phyloP scores from a whole-genome alignment of 2,329 filamentous ascomycete species.

The Colletotrichum sp. region DNA sequence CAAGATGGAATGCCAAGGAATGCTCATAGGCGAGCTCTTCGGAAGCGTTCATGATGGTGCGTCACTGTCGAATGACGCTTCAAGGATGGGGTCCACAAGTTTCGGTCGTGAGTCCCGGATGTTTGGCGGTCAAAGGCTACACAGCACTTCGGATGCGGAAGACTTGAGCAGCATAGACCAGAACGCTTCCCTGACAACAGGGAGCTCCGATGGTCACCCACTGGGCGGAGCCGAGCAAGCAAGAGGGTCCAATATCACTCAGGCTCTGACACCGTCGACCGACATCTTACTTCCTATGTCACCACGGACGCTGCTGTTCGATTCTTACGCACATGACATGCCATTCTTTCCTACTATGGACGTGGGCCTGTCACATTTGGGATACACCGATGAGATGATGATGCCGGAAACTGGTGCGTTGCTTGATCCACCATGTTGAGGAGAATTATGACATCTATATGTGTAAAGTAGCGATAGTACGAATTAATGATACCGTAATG shows the following conservation, averaged over 20 bases:
- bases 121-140: neutral
- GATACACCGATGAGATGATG: slow-evolving; percentile 7
- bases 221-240: neutral
- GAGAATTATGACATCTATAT: neutral
- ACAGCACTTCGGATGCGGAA: neutral
- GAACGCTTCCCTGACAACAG: neutral
- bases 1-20: slow-evolving; percentile 27
- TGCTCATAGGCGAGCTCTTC: slow-evolving; percentile 28
- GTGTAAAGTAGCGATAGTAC: neutral
- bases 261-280: slow-evolving; percentile 7
- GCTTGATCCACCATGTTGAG: slow-evolving; percentile 6
- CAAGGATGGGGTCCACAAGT: neutral
- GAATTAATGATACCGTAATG: neutral
- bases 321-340: slow-evolving; percentile 24
- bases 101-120: neutral
- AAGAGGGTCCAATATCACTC: neutral
- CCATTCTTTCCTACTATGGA: slow-evolving; percentile 29
- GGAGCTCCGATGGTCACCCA: neutral
- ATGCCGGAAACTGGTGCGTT: neutral
- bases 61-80: neutral
- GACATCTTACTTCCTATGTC: slow-evolving; percentile 25
- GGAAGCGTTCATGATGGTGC: slow-evolving; percentile 25
- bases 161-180: neutral
- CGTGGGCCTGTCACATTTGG: slow-evolving; percentile 9
- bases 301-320: slow-evolving; percentile 25